Base-by-base conservation (phyloP, 805 yeast genomes). In the Hanseniaspora osmophila region DNA sequence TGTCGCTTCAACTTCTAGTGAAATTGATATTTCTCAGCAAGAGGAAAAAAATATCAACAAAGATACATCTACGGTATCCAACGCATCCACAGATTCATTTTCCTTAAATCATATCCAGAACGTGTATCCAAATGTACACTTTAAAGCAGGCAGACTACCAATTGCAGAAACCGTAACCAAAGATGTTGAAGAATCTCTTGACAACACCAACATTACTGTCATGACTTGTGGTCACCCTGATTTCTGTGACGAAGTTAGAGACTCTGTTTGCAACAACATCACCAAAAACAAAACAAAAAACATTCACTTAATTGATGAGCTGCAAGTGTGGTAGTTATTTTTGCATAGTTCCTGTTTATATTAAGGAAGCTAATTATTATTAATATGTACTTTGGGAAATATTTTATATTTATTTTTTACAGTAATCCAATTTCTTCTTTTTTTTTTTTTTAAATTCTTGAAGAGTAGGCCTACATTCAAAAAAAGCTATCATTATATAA, bases 221-320 rank as follows among this genome's bases (percentile, higher is more conserved):
- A 64, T 76, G 32, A 65, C 77, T 10, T 77, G 82, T 60, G 83
- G 80, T 27, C 78, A 74, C 49, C 70, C 70, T 44, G 48, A 62
- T 10, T 64, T 77, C 67, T 79, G 75, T 41, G 84, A 78, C 54
- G 70, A 67, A 33, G 53, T 74, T 18, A 65, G 83, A 55, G 61
- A 64, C 45, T 50, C 63, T 6, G 70, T 75, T 15, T 62, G 62
- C n/a, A 56, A 64, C 22, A 60, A 64, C 47, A 52, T 55, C n/a
- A 48, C 58, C 10, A 29, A 48, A 57, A n/a, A 51, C 48, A 32
- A 32, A 32, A 58, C 55, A 2, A 65, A 69, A 44, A 62, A 78
- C 50, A 65, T 77, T 13, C 82, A 77, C 45, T 66, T 71, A 48
- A 66, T 64, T 51, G 83, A 77, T 57, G 77, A 75, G 53, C 58